A percentile compares a stretch with the other conserved stretches of the same genome.
Conservation (phyloP, 345 rosid genomes). For the Citropsis articulata region DNA sequence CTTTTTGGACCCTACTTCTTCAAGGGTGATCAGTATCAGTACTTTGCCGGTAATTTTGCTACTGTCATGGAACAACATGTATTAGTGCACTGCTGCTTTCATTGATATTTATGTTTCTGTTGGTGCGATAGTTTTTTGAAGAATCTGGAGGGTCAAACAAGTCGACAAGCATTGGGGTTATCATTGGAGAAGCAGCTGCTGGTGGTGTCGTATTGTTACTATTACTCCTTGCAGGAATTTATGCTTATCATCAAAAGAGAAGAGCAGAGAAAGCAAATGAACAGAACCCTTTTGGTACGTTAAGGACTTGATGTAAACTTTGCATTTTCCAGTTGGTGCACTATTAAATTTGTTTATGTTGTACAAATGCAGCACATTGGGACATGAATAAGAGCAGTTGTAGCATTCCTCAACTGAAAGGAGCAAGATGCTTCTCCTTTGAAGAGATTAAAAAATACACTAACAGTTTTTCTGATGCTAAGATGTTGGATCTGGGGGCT, state of each 20-base stretch:
- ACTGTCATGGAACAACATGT: constrained; percentile 18
- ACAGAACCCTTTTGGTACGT: constrained; percentile 67
- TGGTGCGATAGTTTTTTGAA: constrained; percentile 14
- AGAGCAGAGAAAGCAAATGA: constrained; percentile 64
- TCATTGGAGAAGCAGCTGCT: constrained; percentile 72
- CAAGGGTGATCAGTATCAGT: constrained; percentile 25
- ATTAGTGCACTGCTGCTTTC: background rate
- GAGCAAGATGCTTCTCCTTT: constrained; percentile 68
- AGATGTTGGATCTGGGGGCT: constrained; percentile 83
- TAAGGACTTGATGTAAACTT: background rate
- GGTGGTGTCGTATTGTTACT: constrained; percentile 47
- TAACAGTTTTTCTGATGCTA: constrained; percentile 65
- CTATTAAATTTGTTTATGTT: background rate
- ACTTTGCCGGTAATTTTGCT: constrained; percentile 49
- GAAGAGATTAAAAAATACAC: constrained; percentile 74
- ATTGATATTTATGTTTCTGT: constrained; percentile 10
- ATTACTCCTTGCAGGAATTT: constrained; percentile 58
- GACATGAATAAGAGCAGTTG: constrained; percentile 49
- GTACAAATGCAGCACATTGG: constrained; percentile 62
- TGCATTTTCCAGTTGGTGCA: constrained; percentile 16
- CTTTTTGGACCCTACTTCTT: constrained; percentile 64
- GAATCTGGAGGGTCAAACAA: constrained; percentile 23
- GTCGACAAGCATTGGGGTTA: constrained; percentile 43
- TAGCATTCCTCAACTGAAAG: constrained; percentile 67
- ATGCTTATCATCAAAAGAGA: constrained; percentile 66